These are phyloP conservation scores for Exutisphaerella laricina DNA, from an alignment of 2,329 filamentous ascomycete species.

Conservation along the genomic window DNA sequence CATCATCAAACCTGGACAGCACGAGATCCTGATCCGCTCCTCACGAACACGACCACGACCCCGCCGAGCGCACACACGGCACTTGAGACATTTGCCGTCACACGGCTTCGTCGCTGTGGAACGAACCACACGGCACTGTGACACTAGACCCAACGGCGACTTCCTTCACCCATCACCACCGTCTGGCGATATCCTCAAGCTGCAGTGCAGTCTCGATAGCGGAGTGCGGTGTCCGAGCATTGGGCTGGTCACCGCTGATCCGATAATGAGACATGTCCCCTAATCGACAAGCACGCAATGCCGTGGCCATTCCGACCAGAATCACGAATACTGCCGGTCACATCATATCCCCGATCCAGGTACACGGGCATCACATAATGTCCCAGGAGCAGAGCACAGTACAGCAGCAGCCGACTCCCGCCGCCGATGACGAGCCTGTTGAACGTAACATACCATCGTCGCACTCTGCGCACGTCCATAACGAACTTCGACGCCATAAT, in stretches of 20 bases:
- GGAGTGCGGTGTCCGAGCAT: neutral
- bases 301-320: neutral
- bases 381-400: neutral
- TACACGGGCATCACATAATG: conserved; percentile 3
- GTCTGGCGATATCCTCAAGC: no score
- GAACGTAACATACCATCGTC: conserved; percentile 8
- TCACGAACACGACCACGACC: no score
- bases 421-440: conserved; percentile 11
- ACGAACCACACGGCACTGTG: no score
- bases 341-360: no score
- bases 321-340: neutral
- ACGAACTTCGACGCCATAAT: conserved; percentile 30
- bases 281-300: conserved; percentile 1
- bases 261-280: neutral
- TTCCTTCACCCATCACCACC: no score
- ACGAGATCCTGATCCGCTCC: no score
- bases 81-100: no score
- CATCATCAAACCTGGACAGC: no score
- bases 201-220: no score
- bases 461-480: conserved; percentile 18
- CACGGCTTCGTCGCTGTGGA: no score
- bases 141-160: no score
- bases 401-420: conserved; percentile 19
- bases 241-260: conserved; percentile 1
- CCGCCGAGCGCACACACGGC: no score